Conservation (phyloP, 164 flowering plant genomes). For the Protea cynaroides region DNA sequence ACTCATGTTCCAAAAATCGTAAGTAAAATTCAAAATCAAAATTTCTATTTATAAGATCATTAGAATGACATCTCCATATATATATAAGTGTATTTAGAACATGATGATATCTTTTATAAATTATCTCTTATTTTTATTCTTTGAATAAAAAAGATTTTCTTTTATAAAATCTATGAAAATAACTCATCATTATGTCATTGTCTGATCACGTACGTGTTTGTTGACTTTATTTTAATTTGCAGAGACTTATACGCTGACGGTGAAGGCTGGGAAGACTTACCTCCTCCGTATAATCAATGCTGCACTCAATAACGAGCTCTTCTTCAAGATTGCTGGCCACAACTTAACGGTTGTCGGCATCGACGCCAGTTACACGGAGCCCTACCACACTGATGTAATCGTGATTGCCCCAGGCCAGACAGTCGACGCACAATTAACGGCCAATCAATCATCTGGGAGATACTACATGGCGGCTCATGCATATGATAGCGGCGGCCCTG, state of each 20-base stretch:
- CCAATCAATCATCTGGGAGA: constrained; percentile 32
- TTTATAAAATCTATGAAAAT: too few species aligned
- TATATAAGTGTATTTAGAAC: too few species aligned
- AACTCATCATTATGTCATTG: too few species aligned
- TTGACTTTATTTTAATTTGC: neutral
- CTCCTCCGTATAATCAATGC: constrained; percentile 72
- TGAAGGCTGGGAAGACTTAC: constrained; percentile 52
- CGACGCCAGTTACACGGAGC: constrained; percentile 63
- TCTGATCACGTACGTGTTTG: too few species aligned
- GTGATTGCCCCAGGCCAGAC: constrained; percentile 71
- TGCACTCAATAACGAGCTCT: constrained; percentile 73
- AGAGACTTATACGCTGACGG: constrained; percentile 42
- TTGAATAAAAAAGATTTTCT: too few species aligned
- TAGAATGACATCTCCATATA: too few species aligned
- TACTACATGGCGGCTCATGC: constrained; percentile 72
- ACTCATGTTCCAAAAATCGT: neutral
- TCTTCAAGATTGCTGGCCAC: constrained; percentile 72
- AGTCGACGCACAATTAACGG: constrained; percentile 51
- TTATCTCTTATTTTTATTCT: too few species aligned
- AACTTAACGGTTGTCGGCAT: constrained; percentile 57
- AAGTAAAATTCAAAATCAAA: neutral
- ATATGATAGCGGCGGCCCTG: constrained; percentile 26
- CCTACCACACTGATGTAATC: constrained; percentile 52
- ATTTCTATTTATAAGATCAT: neutral
- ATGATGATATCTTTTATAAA: too few species aligned